Percentiles rank a stretch among this genome's conserved stretches.
phyloP scores from a whole-genome alignment of 2,329 filamentous ascomycete genomes.

The Fusarium sp. region DNA sequence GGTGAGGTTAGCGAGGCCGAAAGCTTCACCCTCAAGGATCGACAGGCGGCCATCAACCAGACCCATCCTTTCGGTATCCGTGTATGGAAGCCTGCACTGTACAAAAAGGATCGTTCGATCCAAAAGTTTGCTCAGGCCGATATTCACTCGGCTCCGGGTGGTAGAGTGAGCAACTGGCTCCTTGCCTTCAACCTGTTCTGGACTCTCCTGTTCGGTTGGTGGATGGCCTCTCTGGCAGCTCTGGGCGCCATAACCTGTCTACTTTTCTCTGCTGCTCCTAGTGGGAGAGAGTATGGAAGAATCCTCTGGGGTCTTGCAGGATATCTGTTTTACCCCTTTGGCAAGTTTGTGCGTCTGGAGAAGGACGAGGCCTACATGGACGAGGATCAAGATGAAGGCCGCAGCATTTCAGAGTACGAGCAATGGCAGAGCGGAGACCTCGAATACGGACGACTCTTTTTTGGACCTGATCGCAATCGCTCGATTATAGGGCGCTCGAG shows the following conservation, averaged over 20 bases:
- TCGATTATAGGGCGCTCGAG: constrained; percentile 89
- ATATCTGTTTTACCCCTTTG: constrained; percentile 96
- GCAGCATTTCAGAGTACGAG: constrained; percentile 98
- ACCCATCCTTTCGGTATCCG: constrained; percentile 99
- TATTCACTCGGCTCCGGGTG: constrained; percentile 94
- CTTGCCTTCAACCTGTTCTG: constrained; percentile 90
- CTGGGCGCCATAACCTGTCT: constrained; percentile 83
- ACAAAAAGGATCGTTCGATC: constrained; percentile 97
- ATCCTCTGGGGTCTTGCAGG: constrained; percentile 85
- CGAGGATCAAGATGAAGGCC: constrained; percentile 94
- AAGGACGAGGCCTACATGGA: constrained; percentile 94
- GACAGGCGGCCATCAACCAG: constrained; percentile 97
- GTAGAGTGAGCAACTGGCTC: constrained; percentile 85
- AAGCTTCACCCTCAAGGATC: constrained; percentile 97
- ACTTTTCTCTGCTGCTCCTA: constrained; percentile 80
- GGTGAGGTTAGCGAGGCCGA: constrained; percentile 88
- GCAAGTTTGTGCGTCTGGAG: constrained; percentile 92
- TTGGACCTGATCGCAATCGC: constrained; percentile 82
- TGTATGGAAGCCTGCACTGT: constrained; percentile 97
- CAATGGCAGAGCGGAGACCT: constrained; percentile 98
- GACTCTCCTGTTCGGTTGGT: constrained; percentile 96
- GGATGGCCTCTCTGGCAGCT: constrained; percentile 84
- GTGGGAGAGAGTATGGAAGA: constrained; percentile 85
- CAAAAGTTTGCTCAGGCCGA: constrained; percentile 96
- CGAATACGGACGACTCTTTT: constrained; percentile 95